A percentile compares a stretch with the other conserved stretches of the same genome.
Evolutionary conservation across 2,329 filamentous ascomycete species (phyloP).

Genomic region (Beauveria brongniartii): DNA sequence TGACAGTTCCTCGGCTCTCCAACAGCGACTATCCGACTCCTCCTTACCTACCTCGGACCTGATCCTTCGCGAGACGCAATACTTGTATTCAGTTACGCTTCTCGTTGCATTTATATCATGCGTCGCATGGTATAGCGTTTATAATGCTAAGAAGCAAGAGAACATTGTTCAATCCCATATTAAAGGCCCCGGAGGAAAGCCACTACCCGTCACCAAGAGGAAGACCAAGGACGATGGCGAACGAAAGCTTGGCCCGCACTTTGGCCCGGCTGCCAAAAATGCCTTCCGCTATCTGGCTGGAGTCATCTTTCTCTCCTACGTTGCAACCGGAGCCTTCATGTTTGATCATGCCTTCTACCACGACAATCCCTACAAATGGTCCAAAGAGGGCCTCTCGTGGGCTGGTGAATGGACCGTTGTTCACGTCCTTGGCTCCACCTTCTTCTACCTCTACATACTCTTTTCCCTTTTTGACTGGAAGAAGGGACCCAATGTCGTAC

Average conservation of each 20-base stretch:
- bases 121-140: constrained; percentile 44
- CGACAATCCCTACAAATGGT: constrained; percentile 31
- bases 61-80: constrained; percentile 39
- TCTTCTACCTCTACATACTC: constrained; percentile 78
- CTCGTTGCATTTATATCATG: constrained; percentile 43
- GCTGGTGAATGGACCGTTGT: constrained; percentile 72
- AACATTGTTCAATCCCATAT: constrained; percentile 38
- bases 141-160: constrained; percentile 42
- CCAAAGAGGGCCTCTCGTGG: constrained; percentile 50
- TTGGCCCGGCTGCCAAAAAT: constrained; percentile 59
- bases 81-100: constrained; percentile 45
- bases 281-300: constrained; percentile 70
- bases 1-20: constrained; percentile 24
- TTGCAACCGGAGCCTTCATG: constrained; percentile 66
- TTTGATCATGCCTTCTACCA: constrained; percentile 61
- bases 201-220: constrained; percentile 62
- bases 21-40: constrained; percentile 4
- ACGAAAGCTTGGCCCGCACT: constrained; percentile 39
- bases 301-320: constrained; percentile 63
- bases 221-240: constrained; percentile 41
- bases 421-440: constrained; percentile 76
- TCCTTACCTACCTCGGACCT: constrained; percentile 27
- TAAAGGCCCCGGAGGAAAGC: constrained; percentile 81
- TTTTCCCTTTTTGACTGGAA: constrained; percentile 80
- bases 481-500: constrained; percentile 70